Evolutionary conservation across 2,329 filamentous ascomycete genomes (phyloP).

Genomic region (Parascedosporium putredinis): DNA sequence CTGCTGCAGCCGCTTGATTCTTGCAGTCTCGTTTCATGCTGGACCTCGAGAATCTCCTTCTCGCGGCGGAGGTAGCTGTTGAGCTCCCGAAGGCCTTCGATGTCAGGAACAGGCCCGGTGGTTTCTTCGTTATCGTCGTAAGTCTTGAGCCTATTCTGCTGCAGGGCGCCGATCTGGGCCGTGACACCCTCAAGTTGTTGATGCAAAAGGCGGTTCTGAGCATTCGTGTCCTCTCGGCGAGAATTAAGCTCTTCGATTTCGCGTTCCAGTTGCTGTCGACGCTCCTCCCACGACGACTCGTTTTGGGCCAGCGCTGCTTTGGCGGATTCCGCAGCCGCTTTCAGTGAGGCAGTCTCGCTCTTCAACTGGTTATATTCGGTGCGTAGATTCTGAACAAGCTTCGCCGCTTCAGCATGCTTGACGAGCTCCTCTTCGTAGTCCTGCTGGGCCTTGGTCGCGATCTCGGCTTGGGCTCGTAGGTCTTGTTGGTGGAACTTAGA

Average conservation of each 20-base stretch:
- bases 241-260: slow-evolving; percentile 72
- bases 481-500: slow-evolving; percentile 83
- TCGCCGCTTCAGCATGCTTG: slow-evolving; percentile 92
- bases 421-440: slow-evolving; percentile 91
- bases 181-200: slow-evolving; percentile 78
- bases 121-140: slow-evolving; percentile 40
- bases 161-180: slow-evolving; percentile 66
- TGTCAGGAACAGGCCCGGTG: slow-evolving; percentile 40
- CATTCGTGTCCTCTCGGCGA: slow-evolving; percentile 71
- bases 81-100: slow-evolving; percentile 76
- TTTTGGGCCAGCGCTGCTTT: slow-evolving; percentile 69
- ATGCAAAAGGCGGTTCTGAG: slow-evolving; percentile 85
- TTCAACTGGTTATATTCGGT: slow-evolving; percentile 73
- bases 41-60: slow-evolving; percentile 97
- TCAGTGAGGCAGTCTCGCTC: slow-evolving; percentile 63
- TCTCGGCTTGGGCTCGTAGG: slow-evolving; percentile 84
- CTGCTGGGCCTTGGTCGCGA: slow-evolving; percentile 84
- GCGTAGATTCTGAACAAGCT: slow-evolving; percentile 68
- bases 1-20: slow-evolving; percentile 81
- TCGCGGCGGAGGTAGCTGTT: slow-evolving; percentile 87
- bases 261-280: slow-evolving; percentile 68
- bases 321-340: slow-evolving; percentile 75
- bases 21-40: slow-evolving; percentile 79
- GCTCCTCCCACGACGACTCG: slow-evolving; percentile 80
- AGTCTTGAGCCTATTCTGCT: slow-evolving; percentile 57